These are phyloP conservation scores for Silybum marianum DNA, from an alignment of 129 eudicot genomes.

Conservation along the genomic window DNA sequence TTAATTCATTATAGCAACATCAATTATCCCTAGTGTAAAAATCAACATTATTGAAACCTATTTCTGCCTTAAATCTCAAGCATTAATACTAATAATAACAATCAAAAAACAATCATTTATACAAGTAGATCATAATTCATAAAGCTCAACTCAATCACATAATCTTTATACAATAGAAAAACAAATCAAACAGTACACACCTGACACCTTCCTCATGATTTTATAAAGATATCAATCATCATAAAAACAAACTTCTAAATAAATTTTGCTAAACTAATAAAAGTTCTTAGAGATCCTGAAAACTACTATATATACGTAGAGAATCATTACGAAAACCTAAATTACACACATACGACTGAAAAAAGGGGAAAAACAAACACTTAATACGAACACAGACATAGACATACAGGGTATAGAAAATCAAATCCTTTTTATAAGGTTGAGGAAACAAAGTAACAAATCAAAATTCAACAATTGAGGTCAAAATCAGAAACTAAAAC, in stretches of 20 bases:
- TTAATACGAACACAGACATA: conserved; percentile 2
- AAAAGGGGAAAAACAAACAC: background rate
- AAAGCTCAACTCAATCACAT: conserved; percentile 4
- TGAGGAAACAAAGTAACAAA: background rate
- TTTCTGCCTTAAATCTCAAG: background rate
- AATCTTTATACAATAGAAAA: background rate
- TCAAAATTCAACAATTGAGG: conserved; percentile 8
- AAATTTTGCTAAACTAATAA: background rate
- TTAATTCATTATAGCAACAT: background rate
- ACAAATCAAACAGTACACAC: background rate
- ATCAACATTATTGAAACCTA: background rate
- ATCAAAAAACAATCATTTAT: background rate
- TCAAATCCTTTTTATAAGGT: background rate
- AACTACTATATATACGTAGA: background rate
- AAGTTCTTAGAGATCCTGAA: conserved; percentile 1
- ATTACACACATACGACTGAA: background rate
- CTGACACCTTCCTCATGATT: background rate
- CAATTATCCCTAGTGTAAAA: background rate
- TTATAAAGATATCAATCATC: conserved; percentile 4
- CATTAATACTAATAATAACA: background rate
- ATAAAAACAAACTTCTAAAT: background rate
- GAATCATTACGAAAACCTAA: background rate
- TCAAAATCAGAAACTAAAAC: conserved; percentile 6
- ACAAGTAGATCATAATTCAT: conserved; percentile 1
- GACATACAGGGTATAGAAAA: background rate